Base-by-base conservation (phyloP, 139 green algal species). In the Chloropicon primus region DNA sequence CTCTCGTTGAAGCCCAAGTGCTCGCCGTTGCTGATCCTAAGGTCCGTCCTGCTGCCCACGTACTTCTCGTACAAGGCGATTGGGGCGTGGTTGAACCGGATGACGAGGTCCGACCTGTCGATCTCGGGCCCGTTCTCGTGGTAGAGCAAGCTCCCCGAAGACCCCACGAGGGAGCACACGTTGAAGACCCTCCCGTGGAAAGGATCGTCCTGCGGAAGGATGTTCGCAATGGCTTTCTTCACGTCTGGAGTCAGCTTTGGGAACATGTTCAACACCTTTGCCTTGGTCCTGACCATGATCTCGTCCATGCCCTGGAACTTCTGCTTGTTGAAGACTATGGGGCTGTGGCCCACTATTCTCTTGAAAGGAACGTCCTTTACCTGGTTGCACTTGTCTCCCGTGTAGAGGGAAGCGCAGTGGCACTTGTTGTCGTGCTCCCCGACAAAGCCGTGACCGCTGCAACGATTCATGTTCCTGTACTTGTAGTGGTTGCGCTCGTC, bases 1-100 rank as follows among this genome's bases (percentile, higher is more conserved):
- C 74, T 41, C 74, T 72, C 74, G 2, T 29, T 71, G 74, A 78
- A 62, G 5, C 27, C 27, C 17, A 78, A 28, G 74, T 78, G 26
- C 74, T 78, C 74, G 26, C 74, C 74, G 74, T 78, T 78, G 74
- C 74, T 62, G 25, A 78, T 29, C 27, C 74, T 28, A n/a, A 72
- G 71, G 22, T 28, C 54, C 17, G 74, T 78, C 24, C 27, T 28
- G 23, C 17, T 25, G 1, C 74, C 74, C 27, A 78, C 74, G 27
- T 78, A 41, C 74, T 71, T 29, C 1, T 29, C 27, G 22, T 78
- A 78, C 2, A 41, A 23, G 5, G 21, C 21, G 1, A 41, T 78
- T 2, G 74, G 74, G 27, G 74, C 74, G 25, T 41, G 53, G 27
- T 78, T 78, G 74, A 78, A 78, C 24, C 74, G 26, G 27, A 78